A percentile compares a stretch with the other conserved stretches of the same genome.
Conservation (phyloP, 371 early-diverging fungal species). For the Blakeslea trispora region DNA sequence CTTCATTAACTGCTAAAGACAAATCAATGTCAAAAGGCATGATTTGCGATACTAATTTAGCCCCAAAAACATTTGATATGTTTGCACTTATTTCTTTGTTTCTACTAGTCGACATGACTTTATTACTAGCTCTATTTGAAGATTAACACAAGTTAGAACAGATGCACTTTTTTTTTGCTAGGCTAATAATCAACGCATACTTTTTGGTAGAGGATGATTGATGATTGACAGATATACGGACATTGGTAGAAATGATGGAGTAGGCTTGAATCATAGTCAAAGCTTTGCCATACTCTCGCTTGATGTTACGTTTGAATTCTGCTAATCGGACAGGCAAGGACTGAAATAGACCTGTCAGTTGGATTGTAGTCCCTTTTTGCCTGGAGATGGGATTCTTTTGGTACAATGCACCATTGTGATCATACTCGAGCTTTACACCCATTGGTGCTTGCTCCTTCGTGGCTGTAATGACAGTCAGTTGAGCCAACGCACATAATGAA, state of each 20-base stretch:
- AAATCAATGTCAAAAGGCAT: constrained; percentile 51
- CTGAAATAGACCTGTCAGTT: constrained; percentile 77
- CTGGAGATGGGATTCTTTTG: constrained; percentile 56
- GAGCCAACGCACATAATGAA: constrained; percentile 71
- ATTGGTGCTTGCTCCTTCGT: constrained; percentile 64
- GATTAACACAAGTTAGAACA: no score
- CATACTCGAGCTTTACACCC: constrained; percentile 75
- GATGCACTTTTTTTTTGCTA: no score
- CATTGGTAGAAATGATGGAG: constrained; percentile 68
- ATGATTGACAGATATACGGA: constrained; percentile 71
- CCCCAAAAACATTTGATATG: constrained; percentile 76
- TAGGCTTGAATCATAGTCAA: constrained; percentile 87
- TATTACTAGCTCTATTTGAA: constrained; percentile 16
- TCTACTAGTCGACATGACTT: constrained; percentile 58
- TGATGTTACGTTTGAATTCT: constrained; percentile 84
- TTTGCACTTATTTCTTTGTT: constrained; percentile 67
- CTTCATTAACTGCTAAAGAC: constrained; percentile 11
- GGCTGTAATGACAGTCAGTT: constrained; percentile 65
- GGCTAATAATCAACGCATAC: not conserved
- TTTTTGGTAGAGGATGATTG: constrained; percentile 35
- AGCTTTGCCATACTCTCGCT: constrained; percentile 78
- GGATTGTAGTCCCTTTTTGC: constrained; percentile 74
- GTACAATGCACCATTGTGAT: constrained; percentile 53
- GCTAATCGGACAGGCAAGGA: constrained; percentile 87
- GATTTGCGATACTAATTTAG: constrained; percentile 59